A percentile compares a stretch with the other conserved stretches of the same genome.
These are phyloP conservation scores for Spiraea crenata DNA, from an alignment of 331 rosid genomes.

Conservation along the genomic window DNA sequence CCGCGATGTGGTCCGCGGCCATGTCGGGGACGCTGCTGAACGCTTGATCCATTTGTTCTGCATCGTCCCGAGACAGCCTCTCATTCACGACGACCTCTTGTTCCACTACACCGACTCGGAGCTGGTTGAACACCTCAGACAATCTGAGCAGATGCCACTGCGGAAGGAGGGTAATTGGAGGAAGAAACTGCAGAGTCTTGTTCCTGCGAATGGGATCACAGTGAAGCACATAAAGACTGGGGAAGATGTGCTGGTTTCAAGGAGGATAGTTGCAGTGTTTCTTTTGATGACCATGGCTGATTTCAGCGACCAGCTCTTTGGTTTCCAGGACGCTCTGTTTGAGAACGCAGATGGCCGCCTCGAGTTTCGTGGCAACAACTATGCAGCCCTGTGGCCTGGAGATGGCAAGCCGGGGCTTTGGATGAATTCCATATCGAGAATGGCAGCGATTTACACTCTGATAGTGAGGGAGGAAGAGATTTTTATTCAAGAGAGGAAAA, in stretches of 20 bases:
- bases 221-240: conserved; percentile 68
- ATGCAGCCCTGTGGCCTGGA: conserved; percentile 63
- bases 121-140: conserved; percentile 48
- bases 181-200: conserved; percentile 49
- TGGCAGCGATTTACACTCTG: conserved; percentile 61
- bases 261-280: conserved; percentile 62
- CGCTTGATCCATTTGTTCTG: conserved; percentile 70
- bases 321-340: conserved; percentile 65
- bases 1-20: conserved; percentile 56
- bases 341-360: conserved; percentile 54
- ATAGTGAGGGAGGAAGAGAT: conserved; percentile 74
- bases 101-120: conserved; percentile 63
- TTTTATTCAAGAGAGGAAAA: conserved; percentile 39
- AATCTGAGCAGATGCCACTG: conserved; percentile 36
- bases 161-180: conserved; percentile 56
- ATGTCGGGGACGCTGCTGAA: conserved; percentile 66
- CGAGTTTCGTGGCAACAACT: conserved; percentile 57
- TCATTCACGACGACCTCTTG: conserved; percentile 75
- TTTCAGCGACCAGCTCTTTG: conserved; percentile 70
- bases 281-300: conserved; percentile 79
- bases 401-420: conserved; percentile 82
- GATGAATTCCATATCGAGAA: conserved; percentile 73
- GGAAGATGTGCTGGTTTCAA: conserved; percentile 58
- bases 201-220: conserved; percentile 53
- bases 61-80: conserved; percentile 63